Conservation (phyloP, 306 rosid species). For the Mimosa pudica region DNA sequence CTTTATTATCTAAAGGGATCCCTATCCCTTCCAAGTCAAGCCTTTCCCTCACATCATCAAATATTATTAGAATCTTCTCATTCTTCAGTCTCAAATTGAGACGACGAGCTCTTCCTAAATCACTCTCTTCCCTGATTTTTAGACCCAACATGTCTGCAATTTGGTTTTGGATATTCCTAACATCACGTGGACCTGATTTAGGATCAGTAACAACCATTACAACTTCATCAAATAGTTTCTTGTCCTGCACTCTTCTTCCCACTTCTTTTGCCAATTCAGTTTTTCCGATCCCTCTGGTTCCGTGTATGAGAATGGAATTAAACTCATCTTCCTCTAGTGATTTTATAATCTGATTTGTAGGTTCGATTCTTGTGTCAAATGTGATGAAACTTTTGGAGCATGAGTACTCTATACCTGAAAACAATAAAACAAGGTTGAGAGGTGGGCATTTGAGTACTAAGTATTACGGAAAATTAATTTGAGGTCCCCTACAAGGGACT, state of each 20-base stretch:
- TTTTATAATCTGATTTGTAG: neutral
- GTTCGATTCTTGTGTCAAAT: slow-evolving; percentile 9
- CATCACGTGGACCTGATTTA: neutral
- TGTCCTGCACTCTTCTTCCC: neutral
- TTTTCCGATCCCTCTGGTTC: slow-evolving; percentile 20
- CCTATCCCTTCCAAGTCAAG: slow-evolving; percentile 19
- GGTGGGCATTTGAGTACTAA: no score
- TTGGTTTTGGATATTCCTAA: neutral
- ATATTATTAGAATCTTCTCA: slow-evolving; percentile 10
- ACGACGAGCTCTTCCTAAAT: slow-evolving; percentile 10
- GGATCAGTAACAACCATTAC: neutral
- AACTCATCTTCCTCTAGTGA: slow-evolving; percentile 7
- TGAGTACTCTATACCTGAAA: slow-evolving; percentile 14
- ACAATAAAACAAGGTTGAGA: neutral
- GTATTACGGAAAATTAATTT: no score
- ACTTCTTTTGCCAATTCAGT: slow-evolving; percentile 3
- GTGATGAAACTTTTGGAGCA: slow-evolving; percentile 1
- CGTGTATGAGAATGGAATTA: neutral
- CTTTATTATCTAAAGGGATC: slow-evolving; percentile 1
- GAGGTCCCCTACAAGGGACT: no score
- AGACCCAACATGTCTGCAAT: slow-evolving; percentile 22
- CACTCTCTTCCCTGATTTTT: slow-evolving; percentile 8
- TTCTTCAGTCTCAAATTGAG: neutral
- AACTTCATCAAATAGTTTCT: neutral
- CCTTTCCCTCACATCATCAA: slow-evolving; percentile 19